Conservation (phyloP, 768 basidiomycete genomes). For the Mycena polygramma region DNA sequence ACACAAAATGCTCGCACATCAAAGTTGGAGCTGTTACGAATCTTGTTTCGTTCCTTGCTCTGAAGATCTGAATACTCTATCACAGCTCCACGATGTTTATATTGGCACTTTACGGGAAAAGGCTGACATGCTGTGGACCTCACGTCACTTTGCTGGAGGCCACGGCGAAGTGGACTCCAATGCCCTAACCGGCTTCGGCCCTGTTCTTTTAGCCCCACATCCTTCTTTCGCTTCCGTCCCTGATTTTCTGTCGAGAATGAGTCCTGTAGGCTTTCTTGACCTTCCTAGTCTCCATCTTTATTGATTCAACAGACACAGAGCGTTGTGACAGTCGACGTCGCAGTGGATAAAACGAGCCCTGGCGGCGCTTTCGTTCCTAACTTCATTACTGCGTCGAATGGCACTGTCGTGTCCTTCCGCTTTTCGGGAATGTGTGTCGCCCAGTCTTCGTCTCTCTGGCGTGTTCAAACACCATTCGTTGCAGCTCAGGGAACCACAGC, state of each 20-base stretch:
- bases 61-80: too few relatives aligned
- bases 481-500: slow-evolving; percentile 14
- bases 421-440: slow-evolving; percentile 12
- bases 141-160: too few relatives aligned
- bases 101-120: too few relatives aligned
- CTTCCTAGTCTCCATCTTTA: not conserved
- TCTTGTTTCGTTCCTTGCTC: too few relatives aligned
- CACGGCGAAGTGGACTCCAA: too few relatives aligned
- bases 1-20: too few relatives aligned
- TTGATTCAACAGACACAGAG: not conserved
- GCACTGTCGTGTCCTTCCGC: slow-evolving; percentile 9
- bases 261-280: not conserved
- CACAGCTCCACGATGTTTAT: too few relatives aligned
- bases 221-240: not conserved
- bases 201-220: too few relatives aligned
- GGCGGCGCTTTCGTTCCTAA: slow-evolving; percentile 4
- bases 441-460: not conserved
- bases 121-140: too few relatives aligned
- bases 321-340: not conserved
- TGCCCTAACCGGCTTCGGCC: too few relatives aligned
- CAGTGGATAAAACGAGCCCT: not conserved
- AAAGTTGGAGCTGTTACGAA: too few relatives aligned
- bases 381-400: not conserved
- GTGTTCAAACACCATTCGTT: not conserved
- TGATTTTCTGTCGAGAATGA: not conserved